Conservation (phyloP, 2,329 filamentous ascomycete species). For the Talaromyces sp. region DNA sequence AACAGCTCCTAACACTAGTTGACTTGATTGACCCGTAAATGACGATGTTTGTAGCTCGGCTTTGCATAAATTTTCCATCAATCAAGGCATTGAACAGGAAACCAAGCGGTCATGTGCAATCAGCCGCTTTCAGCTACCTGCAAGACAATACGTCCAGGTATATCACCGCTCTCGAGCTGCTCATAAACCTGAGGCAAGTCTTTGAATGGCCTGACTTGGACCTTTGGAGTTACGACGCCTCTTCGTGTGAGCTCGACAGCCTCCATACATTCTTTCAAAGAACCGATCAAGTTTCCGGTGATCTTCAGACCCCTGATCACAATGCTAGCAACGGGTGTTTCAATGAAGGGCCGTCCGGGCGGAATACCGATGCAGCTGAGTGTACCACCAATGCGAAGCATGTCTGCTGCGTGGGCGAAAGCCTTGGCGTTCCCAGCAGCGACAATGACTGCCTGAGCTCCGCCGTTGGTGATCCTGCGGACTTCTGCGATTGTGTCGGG, state of each 20-base stretch:
- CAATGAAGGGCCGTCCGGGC: conserved; percentile 35
- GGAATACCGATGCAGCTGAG: conserved; percentile 46
- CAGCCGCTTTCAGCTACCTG: conserved; percentile 31
- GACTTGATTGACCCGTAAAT: background rate
- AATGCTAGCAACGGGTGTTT: conserved; percentile 43
- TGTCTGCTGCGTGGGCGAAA: conserved; percentile 42
- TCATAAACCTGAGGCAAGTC: conserved; percentile 44
- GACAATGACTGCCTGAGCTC: conserved; percentile 43
- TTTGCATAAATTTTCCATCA: no score
- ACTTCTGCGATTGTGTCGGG: conserved; percentile 35
- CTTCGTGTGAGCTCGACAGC: conserved; percentile 43
- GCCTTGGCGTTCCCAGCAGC: conserved; percentile 42
- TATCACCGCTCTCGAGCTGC: conserved; percentile 45
- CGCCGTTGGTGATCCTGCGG: conserved; percentile 36
- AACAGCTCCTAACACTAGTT: background rate
- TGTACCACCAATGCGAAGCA: conserved; percentile 44
- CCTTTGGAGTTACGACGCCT: conserved; percentile 42
- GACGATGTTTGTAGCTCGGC: background rate
- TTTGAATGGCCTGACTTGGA: conserved; percentile 41
- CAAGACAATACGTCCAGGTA: conserved; percentile 43
- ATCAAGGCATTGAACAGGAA: background rate
- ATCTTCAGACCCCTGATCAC: conserved; percentile 46
- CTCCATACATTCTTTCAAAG: conserved; percentile 46
- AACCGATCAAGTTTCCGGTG: conserved; percentile 44
- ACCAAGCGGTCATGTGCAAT: background rate